Evolutionary conservation across 345 rosid species (phyloP).

Genomic region (Adansonia digitata): DNA sequence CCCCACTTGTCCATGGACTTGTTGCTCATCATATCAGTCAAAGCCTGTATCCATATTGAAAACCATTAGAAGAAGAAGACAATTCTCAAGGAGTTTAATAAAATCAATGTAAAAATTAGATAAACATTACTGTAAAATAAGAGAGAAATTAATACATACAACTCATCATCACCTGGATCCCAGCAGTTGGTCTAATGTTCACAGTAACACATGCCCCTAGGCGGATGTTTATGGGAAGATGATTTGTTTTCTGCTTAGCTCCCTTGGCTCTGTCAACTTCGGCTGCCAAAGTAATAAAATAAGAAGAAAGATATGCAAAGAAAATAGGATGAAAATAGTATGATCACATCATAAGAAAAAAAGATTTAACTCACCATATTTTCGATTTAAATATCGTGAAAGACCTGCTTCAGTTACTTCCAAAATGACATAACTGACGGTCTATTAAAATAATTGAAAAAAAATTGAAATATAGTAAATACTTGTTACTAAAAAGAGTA

Average conservation of each 20-base stretch:
- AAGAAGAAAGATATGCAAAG: background rate
- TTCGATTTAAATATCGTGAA: conserved; percentile 48
- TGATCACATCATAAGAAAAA: background rate
- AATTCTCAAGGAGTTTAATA: too few relatives aligned
- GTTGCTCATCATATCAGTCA: conserved; percentile 56
- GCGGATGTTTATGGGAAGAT: conserved; percentile 30
- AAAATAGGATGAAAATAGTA: too few relatives aligned
- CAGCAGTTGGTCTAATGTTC: conserved; percentile 48
- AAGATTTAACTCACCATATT: conserved; percentile 49
- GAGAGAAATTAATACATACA: too few relatives aligned
- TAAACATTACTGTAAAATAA: too few relatives aligned
- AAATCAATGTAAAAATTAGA: too few relatives aligned
- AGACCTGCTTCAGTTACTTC: conserved; percentile 69
- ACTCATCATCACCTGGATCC: conserved; percentile 49
- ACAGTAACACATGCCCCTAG: conserved; percentile 44
- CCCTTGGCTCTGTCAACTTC: conserved; percentile 17
- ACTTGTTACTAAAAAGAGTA: too few relatives aligned
- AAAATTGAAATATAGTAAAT: background rate
- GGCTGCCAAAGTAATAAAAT: background rate
- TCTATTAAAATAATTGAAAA: conserved; percentile 28
- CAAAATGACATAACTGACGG: conserved; percentile 62
- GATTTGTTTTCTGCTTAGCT: conserved; percentile 16
- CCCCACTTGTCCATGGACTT: conserved; percentile 51
- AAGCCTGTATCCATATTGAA: conserved; percentile 27
- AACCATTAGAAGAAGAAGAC: background rate